Conservation (phyloP, 129 eudicot genomes). For the Dittrichia graveolens region DNA sequence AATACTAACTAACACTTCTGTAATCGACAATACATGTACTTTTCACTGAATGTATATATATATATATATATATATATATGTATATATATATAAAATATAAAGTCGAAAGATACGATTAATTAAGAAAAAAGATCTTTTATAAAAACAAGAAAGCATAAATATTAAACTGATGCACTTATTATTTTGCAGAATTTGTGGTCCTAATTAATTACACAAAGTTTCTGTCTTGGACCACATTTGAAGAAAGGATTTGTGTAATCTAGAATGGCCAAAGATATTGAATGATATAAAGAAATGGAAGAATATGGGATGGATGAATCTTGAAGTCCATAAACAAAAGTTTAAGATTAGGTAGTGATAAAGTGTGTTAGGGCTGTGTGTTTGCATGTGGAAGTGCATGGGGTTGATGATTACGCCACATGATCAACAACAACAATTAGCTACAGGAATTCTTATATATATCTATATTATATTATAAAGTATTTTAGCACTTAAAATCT, state of each 20-base stretch:
- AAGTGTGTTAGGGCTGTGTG: conserved; percentile 39
- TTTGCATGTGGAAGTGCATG: conserved; percentile 43
- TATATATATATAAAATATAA: background rate
- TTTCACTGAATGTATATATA: too few species aligned
- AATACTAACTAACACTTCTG: too few species aligned
- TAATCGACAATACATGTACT: too few species aligned
- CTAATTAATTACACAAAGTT: conserved; percentile 37
- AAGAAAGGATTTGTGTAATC: conserved; percentile 39
- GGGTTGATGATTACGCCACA: conserved; percentile 45
- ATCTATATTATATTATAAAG: too few species aligned
- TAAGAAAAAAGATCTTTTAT: conserved; percentile 10
- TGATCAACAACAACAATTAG: conserved; percentile 26
- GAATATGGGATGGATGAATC: conserved; percentile 31
- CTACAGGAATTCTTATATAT: too few species aligned
- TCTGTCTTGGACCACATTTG: conserved; percentile 45
- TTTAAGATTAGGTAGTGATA: conserved; percentile 45
- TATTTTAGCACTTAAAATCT: too few species aligned
- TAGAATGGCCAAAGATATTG: conserved; percentile 31
- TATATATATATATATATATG: background rate
- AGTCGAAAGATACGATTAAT: background rate
- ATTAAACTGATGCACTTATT: background rate
- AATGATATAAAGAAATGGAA: conserved; percentile 17
- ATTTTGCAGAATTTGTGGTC: conserved; percentile 37
- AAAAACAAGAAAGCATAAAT: conserved; percentile 27
- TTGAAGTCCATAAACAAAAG: conserved; percentile 39